A percentile compares a stretch with the other conserved stretches of the same genome.
Evolutionary conservation across 495 filamentous ascomycete species (phyloP).

Genomic region (Alectoria sarmentosa): DNA sequence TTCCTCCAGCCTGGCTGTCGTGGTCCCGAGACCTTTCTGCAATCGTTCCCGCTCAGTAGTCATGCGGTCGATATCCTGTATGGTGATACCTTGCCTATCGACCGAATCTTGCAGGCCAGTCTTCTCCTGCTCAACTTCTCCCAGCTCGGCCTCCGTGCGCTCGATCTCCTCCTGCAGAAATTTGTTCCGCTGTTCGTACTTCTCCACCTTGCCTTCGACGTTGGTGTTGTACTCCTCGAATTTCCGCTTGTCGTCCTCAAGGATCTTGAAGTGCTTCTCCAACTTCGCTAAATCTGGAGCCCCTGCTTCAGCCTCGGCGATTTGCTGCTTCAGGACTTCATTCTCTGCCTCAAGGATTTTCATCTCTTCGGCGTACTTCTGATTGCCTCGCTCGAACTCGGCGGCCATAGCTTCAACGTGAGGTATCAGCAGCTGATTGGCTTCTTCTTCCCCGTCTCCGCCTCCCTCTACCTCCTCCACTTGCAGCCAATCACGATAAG

Average conservation of each 20-base stretch:
- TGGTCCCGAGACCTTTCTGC: constrained; percentile 72
- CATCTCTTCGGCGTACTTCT: constrained; percentile 73
- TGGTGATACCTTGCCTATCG: constrained; percentile 86
- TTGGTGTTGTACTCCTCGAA: constrained; percentile 86
- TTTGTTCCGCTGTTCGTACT: constrained; percentile 68
- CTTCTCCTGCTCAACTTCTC: constrained; percentile 72
- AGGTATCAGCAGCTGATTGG: constrained; percentile 63
- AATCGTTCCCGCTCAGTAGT: constrained; percentile 87
- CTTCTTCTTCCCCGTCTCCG: constrained; percentile 73
- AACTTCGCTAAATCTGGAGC: constrained; percentile 73
- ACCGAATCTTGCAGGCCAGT: constrained; percentile 73
- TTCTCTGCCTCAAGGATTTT: constrained; percentile 79
- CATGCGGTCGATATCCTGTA: constrained; percentile 98
- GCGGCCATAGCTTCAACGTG: constrained; percentile 85
- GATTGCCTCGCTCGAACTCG: constrained; percentile 78
- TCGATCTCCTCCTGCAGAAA: constrained; percentile 73
- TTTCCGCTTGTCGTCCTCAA: constrained; percentile 85
- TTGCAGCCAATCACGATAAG: constrained; percentile 89
- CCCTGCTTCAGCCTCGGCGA: constrained; percentile 79
- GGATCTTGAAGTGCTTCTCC: constrained; percentile 74
- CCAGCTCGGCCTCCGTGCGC: constrained; percentile 68
- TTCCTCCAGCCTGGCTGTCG: constrained; percentile 67
- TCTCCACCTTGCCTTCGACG: constrained; percentile 72
- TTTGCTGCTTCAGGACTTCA: constrained; percentile 65
- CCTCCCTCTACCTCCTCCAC: constrained; percentile 68